Evolutionary conservation across 1,284 basidiomycete species (phyloP), one percentile per base, ranked within the genome.

Genomic region (Acaromyces ingoldii): DNA sequence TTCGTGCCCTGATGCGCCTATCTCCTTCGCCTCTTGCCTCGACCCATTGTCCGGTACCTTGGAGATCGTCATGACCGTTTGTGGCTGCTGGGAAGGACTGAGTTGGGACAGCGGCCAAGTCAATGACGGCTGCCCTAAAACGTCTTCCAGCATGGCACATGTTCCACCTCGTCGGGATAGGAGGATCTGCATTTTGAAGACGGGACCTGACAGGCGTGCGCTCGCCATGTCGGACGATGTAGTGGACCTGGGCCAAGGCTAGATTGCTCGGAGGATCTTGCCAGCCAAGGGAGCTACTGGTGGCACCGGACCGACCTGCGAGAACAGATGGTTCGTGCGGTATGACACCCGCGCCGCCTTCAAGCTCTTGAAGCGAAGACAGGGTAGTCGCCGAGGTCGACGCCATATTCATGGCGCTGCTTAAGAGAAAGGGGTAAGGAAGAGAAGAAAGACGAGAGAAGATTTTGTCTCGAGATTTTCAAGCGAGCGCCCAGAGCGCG

Each of bases 141-240:
- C 65, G 47, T 38, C 62, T 58, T 7, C 68, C 64, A 1, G 60
- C 59, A 31, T 67, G 70, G 54, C 72, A 74, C 15, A 71, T 40
- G 36, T 71, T 71, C 72, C 72, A 74, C 13, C 52, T 56, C 21
- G 58, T 47, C 2, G 70, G 64, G 21, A 74, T 63, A 24, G 70
- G 57, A 5, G 62, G 62, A 1, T 45, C 36, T n/a, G 62, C 53
- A 24, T 62, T 56, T 9, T 55, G 59, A 21, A 72, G 58, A 31
- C 72, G 66, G 15, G 40, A 61, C n/a, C 72, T 65, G 0, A 73
- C 70, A 4, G 72, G 72, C 2, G 69, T 66, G 9, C 72, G 53
- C 43, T 74, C 72, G 15, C 72, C 72, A 40, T 74, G 72, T 4
- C 72, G 65, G 28, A 73, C 57, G 9, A 72, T 50, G 49, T 67